Evolutionary conservation across 805 yeast genomes (phyloP), one percentile per base, ranked within the genome.

Genomic region (Groenewaldozyma tartarivorans): DNA sequence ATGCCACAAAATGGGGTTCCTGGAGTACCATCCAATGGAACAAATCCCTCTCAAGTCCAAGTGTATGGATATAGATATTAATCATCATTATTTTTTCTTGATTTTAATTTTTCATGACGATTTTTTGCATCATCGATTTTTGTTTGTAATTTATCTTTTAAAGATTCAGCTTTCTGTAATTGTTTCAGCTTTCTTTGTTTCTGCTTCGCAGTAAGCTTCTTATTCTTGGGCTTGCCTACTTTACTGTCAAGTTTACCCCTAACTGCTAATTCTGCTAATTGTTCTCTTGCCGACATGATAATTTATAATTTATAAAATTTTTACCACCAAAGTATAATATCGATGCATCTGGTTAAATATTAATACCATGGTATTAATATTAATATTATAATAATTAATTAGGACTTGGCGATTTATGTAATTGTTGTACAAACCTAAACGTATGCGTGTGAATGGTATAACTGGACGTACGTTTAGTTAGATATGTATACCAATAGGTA

Each of bases 111-210:
- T 37, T 50, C 47, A 37, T 51, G 57, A 15, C 59, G 41, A 13
- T 44, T 38, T 30, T 48, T 48, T 3, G 64, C 46, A n/a, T 47
- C 46, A 20, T 38, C 48, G 20, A 57, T 47, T 41, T 61, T 61
- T 34, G 50, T 52, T 5, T 42, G 47, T 5, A 61, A 48, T 41
- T 48, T 48, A 15, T 51, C 60, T 36, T 48, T 37, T 20, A 57
- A 20, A 27, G 44, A 39, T 29, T 52, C 54, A 1, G 52, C 53
- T 26, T 42, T 18, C 18, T 41, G 50, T 7, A 35, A 30, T 4
- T 55, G 54, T 2, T 30, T 36, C 9, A 19, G 34, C 20, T 40
- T 30, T 15, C 55, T 44, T 38, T 41, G 35, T 30, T 43, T 36
- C 39, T 50, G 53, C 38, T 51, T 51, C 11, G 46, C 41, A 1